Evolutionary conservation across 306 rosid species (phyloP), one percentile per base, ranked within the genome.

Genomic region (Malus orientalis): DNA sequence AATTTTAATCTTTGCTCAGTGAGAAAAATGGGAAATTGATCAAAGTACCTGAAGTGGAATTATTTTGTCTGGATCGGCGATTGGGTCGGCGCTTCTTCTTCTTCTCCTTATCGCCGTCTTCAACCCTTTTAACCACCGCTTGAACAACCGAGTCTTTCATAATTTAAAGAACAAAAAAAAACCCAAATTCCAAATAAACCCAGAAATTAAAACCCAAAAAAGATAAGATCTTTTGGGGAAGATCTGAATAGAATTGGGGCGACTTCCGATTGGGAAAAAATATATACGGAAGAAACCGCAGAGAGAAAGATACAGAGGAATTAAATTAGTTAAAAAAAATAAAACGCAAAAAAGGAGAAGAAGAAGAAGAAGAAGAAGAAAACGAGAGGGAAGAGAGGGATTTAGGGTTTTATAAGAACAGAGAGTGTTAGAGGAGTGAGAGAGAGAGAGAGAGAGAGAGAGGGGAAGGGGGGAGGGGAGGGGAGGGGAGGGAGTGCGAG

Each of bases 81-180:
- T 74, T 81, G 74, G 92, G 77, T 79, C 93, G 89, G 25, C 93
- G 96, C 61, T 77, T 89, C 89, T 91, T 95, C 90, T 84, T 94
- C 91, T 89, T 92, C 15, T 94, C 97, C 86, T 94, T 92, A 25
- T 90, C 98, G 19, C 76, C 91, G 22, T 86, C 89, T 13, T 89
- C 93, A 51, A 77, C 76, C 72, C 89, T 87, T 61, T 94, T 92
- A 20, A 69, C 73, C 72, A 79, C 73, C 5, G 88, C 80, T 79
- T 85, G 88, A 49, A 89, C 96, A 53, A 76, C 79, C 14, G 81
- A 42, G 4, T 83, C 78, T 64, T 66, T 91, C 98, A 87, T 92
- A 80, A 40, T 86, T 29, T 23, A 0, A 36, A 29, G 23, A 8
- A 1, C 25, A 23, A 58, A 32, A 10, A 60, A 54, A 6, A 9